Percentiles rank a stretch among this genome's conserved stretches.
phyloP scores from a whole-genome alignment of 441 rosid species.

The Macaranga tanarius region DNA sequence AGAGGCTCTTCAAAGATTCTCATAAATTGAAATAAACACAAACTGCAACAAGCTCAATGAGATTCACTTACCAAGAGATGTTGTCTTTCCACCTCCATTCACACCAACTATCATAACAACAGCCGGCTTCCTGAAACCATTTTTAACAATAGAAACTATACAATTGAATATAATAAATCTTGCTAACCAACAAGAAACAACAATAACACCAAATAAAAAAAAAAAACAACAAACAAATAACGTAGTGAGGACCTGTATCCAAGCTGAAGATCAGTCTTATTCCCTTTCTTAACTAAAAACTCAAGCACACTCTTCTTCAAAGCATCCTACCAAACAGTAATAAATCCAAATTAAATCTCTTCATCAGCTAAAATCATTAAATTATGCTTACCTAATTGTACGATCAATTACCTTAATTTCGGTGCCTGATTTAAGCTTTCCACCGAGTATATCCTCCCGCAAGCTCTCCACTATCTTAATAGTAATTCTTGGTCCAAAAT shows the following conservation, averaged over 20 bases:
- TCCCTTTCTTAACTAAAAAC: slow-evolving; percentile 62
- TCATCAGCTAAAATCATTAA: not conserved
- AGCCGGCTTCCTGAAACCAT: slow-evolving; percentile 76
- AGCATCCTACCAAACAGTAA: slow-evolving; percentile 48
- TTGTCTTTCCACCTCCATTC: slow-evolving; percentile 96
- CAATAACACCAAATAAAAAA: not conserved
- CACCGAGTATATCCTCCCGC: slow-evolving; percentile 76
- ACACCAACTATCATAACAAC: slow-evolving; percentile 87
- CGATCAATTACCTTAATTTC: slow-evolving; percentile 66
- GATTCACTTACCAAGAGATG: slow-evolving; percentile 81
- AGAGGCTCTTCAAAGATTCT: no score
- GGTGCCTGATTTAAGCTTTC: slow-evolving; percentile 82
- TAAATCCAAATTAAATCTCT: not conserved
- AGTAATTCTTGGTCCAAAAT: slow-evolving; percentile 89
- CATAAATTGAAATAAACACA: no score
- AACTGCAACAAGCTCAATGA: not conserved
- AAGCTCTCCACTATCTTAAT: slow-evolving; percentile 82
- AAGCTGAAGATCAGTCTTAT: slow-evolving; percentile 78
- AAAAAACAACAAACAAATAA: not conserved
- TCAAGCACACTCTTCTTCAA: slow-evolving; percentile 75
- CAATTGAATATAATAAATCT: not conserved
- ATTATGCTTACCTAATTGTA: not conserved
- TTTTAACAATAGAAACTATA: slow-evolving; percentile 3
- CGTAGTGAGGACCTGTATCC: slow-evolving; percentile 79
- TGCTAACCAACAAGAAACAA: not conserved